Evolutionary conservation across 805 yeast genomes (phyloP).

Genomic region (Candida peoriensis): DNA sequence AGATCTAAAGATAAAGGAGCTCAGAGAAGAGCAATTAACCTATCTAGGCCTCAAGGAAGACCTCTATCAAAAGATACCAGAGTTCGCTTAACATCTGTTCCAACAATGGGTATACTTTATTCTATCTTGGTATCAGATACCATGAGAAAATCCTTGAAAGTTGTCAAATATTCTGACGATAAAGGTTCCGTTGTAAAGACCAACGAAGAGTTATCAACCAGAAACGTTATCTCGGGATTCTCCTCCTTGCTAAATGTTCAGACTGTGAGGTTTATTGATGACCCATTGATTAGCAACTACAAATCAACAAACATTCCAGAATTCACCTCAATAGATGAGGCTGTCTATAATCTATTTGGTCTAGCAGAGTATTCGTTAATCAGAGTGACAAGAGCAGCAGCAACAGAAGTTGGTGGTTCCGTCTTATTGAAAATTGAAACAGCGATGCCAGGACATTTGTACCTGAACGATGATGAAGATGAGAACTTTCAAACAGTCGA

Average conservation of each 20-base stretch:
- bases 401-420: slow-evolving; percentile 46
- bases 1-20: slow-evolving; percentile 17
- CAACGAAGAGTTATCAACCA: slow-evolving; percentile 18
- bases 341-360: slow-evolving; percentile 39
- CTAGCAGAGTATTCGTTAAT: slow-evolving; percentile 38
- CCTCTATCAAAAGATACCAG: slow-evolving; percentile 49
- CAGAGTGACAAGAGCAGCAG: slow-evolving; percentile 51
- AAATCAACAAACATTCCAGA: slow-evolving; percentile 29
- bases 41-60: slow-evolving; percentile 29
- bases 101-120: slow-evolving; percentile 39
- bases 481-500: slow-evolving; percentile 19
- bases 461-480: slow-evolving; percentile 44
- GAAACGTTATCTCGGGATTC: slow-evolving; percentile 17
- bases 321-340: slow-evolving; percentile 38
- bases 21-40: slow-evolving; percentile 5
- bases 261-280: slow-evolving; percentile 20
- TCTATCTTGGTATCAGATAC: slow-evolving; percentile 34
- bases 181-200: slow-evolving; percentile 9
- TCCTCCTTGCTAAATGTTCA: slow-evolving; percentile 19
- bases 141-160: slow-evolving; percentile 18
- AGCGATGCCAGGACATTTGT: slow-evolving; percentile 46
- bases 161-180: slow-evolving; percentile 19
- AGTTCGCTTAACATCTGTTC: slow-evolving; percentile 42
- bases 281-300: slow-evolving; percentile 30
- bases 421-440: slow-evolving; percentile 50